phyloP scores from a whole-genome alignment of 352 stramenopile species.

The Globisporangium alternatum region DNA sequence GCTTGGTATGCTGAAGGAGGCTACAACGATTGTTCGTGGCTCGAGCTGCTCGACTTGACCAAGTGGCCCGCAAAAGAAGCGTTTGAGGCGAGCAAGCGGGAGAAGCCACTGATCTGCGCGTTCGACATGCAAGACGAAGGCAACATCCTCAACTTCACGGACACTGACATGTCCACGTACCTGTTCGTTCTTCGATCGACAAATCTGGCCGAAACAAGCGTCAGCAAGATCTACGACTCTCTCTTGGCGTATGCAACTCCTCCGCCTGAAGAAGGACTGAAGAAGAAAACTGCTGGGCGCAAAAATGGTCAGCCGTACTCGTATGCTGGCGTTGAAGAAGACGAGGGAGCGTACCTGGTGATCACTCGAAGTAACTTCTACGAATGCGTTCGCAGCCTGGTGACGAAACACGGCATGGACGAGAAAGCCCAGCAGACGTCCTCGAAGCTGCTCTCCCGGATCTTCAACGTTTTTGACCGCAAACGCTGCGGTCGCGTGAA shows the following conservation, averaged over 20 bases:
- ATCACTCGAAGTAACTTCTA: slow-evolving; percentile 84
- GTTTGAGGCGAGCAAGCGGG: slow-evolving; percentile 82
- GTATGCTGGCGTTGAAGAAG: slow-evolving; percentile 76
- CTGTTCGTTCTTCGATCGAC: slow-evolving; percentile 81
- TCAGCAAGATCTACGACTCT: slow-evolving; percentile 80
- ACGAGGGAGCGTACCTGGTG: slow-evolving; percentile 79
- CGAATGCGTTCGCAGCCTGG: slow-evolving; percentile 80
- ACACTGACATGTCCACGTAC: slow-evolving; percentile 86
- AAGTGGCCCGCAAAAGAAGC: slow-evolving; percentile 93
- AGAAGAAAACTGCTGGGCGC: slow-evolving; percentile 44
- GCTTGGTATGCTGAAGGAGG: slow-evolving; percentile 95
- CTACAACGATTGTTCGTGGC: slow-evolving; percentile 94
- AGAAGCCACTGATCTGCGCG: slow-evolving; percentile 81
- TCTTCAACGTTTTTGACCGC: slow-evolving; percentile 87
- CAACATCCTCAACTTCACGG: slow-evolving; percentile 81
- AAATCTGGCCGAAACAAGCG: slow-evolving; percentile 62
- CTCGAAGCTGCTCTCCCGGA: slow-evolving; percentile 75
- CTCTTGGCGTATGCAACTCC: slow-evolving; percentile 69
- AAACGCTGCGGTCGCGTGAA: slow-evolving; percentile 81
- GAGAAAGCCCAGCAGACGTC: slow-evolving; percentile 85
- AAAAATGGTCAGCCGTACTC: slow-evolving; percentile 55
- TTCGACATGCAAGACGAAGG: slow-evolving; percentile 86
- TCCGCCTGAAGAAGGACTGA: slow-evolving; percentile 63
- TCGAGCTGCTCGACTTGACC: slow-evolving; percentile 94
- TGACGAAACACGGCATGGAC: slow-evolving; percentile 71